phyloP scores from a whole-genome alignment of 345 rosid genomes.

The Eucalyptus microcorys region DNA sequence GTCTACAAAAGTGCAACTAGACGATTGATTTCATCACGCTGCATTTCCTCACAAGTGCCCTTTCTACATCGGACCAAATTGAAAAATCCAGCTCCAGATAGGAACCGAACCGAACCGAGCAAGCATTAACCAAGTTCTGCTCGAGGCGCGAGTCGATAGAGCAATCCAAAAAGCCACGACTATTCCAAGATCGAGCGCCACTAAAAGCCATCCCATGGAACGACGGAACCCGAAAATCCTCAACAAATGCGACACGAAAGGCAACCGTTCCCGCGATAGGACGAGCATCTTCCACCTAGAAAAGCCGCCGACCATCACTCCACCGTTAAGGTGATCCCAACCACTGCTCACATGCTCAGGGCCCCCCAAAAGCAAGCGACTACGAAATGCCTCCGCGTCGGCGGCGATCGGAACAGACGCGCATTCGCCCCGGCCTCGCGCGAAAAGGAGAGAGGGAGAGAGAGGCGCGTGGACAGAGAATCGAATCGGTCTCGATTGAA shows the following conservation, averaged over 20 bases:
- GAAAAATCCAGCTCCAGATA: background rate
- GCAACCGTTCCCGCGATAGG: background rate
- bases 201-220: background rate
- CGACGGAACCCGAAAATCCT: background rate
- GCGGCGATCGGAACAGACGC: background rate
- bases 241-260: background rate
- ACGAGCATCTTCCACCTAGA: background rate
- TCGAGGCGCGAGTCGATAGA: background rate
- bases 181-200: background rate
- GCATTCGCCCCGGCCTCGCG: background rate
- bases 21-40: background rate
- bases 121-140: background rate
- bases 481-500: background rate
- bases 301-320: background rate
- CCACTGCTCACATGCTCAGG: background rate
- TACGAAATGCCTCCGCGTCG: background rate
- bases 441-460: background rate
- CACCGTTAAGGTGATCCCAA: background rate
- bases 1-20: background rate
- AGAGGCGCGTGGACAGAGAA: background rate
- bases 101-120: background rate
- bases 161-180: background rate
- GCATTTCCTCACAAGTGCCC: background rate
- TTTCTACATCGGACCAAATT: background rate
- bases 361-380: background rate